Conservation (phyloP, 371 early-diverging fungal genomes). For the Mortierella sp. region DNA sequence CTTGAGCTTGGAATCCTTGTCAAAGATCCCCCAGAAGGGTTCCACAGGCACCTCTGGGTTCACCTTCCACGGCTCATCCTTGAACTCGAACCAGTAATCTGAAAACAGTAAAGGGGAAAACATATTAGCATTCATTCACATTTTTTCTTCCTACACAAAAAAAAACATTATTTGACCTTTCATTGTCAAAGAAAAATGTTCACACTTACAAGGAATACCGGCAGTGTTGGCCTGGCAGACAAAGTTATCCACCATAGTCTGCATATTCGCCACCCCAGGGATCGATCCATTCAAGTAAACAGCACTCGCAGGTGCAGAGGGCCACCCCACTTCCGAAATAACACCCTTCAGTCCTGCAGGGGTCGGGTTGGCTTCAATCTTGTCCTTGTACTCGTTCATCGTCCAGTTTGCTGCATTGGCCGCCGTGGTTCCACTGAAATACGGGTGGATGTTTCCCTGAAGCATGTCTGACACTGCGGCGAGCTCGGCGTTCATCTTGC, state of each 20-base stretch:
- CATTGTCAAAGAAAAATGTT: too few species aligned
- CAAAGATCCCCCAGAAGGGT: constrained; percentile 71
- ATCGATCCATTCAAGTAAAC: constrained; percentile 56
- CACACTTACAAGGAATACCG: constrained; percentile 16
- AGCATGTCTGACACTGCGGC: constrained; percentile 60
- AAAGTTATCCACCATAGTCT: constrained; percentile 62
- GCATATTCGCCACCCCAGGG: constrained; percentile 66
- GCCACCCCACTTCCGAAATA: constrained; percentile 80
- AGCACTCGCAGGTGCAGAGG: constrained; percentile 55
- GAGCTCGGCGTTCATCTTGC: constrained; percentile 53
- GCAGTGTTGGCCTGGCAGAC: constrained; percentile 66
- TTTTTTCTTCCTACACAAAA: not conserved
- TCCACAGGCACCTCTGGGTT: constrained; percentile 65
- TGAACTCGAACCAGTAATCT: constrained; percentile 73
- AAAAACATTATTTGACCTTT: too few species aligned
- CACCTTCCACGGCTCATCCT: constrained; percentile 74
- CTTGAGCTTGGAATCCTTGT: constrained; percentile 56
- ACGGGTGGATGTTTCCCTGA: constrained; percentile 68
- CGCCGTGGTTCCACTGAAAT: constrained; percentile 58
- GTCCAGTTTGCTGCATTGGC: constrained; percentile 59
- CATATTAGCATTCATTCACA: not conserved
- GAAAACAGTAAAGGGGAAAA: too few species aligned
- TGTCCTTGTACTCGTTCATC: constrained; percentile 28
- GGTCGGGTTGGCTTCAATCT: constrained; percentile 18
- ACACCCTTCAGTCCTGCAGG: constrained; percentile 58